Conservation (phyloP, 2,329 filamentous ascomycete species). For the Hypoxylon sp. region DNA sequence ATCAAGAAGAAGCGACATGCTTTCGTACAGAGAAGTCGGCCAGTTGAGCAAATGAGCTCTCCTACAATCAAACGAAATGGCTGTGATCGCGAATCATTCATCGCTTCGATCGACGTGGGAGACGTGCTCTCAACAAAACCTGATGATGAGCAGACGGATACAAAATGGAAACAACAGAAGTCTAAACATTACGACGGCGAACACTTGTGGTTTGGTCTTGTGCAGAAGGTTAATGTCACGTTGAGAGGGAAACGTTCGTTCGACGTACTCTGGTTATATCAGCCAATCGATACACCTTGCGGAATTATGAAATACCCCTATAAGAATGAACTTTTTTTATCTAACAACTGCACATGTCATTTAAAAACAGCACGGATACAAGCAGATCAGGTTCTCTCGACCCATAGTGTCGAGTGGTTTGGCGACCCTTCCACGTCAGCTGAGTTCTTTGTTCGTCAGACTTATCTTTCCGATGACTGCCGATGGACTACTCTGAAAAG, state of each 20-base stretch:
- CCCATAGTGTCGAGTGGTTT: conserved; percentile 72
- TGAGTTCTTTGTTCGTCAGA: conserved; percentile 79
- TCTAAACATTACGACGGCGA: conserved; percentile 61
- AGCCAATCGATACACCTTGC: conserved; percentile 79
- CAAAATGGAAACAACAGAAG: conserved; percentile 69
- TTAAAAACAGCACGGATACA: conserved; percentile 59
- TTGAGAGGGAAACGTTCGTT: conserved; percentile 62
- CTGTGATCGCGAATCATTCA: conserved; percentile 42
- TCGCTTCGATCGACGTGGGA: conserved; percentile 59
- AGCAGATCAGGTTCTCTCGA: conserved; percentile 69
- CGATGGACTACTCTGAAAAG: conserved; percentile 73
- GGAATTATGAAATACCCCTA: conserved; percentile 77
- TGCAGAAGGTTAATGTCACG: conserved; percentile 68
- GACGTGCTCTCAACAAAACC: conserved; percentile 66
- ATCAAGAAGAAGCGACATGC: conserved; percentile 52
- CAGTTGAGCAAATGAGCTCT: conserved; percentile 5
- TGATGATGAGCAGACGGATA: conserved; percentile 63
- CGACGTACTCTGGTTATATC: conserved; percentile 81
- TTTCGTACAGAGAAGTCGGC: conserved; percentile 46
- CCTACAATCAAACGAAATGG: conserved; percentile 18
- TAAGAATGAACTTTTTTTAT: conserved; percentile 81
- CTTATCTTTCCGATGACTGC: conserved; percentile 72
- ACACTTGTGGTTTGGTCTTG: conserved; percentile 78
- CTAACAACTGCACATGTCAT: conserved; percentile 80
- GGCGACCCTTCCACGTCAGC: conserved; percentile 61